phyloP scores from a whole-genome alignment of 2,329 filamentous ascomycete genomes.

The Incumbomyces lentus region DNA sequence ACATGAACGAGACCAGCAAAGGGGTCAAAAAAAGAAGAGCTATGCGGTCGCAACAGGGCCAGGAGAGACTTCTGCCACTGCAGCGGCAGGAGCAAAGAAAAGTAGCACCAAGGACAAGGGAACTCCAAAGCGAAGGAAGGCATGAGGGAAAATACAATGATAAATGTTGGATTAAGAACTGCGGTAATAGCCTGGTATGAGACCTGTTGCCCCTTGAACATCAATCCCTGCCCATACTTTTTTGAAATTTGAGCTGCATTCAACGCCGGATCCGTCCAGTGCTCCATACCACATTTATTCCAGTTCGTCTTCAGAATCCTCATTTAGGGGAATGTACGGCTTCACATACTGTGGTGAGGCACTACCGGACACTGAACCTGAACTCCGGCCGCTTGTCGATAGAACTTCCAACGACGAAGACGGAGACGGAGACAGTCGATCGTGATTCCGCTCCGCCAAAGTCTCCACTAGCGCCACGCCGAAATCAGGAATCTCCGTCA shows the following conservation, averaged over 20 bases:
- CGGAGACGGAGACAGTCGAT: background rate
- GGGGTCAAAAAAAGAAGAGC: background rate
- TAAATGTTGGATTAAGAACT: too few relatives aligned
- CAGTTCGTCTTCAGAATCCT: slow-evolving; percentile 7
- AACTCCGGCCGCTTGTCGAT: background rate
- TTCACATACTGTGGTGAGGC: slow-evolving; percentile 1
- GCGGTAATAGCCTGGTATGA: too few relatives aligned
- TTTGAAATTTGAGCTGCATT: too few relatives aligned
- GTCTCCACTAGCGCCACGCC: background rate
- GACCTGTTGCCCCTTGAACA: background rate
- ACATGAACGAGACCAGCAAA: background rate
- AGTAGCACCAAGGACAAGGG: background rate
- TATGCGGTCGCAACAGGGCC: background rate
- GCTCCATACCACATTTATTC: background rate
- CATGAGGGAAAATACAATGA: background rate
- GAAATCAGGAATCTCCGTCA: slow-evolving; percentile 1
- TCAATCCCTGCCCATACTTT: background rate
- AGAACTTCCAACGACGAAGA: background rate
- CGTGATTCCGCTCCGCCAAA: background rate
- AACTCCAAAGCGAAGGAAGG: slow-evolving; percentile 2
- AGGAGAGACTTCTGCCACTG: background rate
- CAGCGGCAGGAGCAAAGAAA: background rate
- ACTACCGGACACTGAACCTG: background rate
- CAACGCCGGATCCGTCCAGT: too few relatives aligned
- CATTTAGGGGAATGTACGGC: slow-evolving; percentile 6